phyloP scores from a whole-genome alignment of 2,329 filamentous ascomycete genomes.

The Fusarium musae region DNA sequence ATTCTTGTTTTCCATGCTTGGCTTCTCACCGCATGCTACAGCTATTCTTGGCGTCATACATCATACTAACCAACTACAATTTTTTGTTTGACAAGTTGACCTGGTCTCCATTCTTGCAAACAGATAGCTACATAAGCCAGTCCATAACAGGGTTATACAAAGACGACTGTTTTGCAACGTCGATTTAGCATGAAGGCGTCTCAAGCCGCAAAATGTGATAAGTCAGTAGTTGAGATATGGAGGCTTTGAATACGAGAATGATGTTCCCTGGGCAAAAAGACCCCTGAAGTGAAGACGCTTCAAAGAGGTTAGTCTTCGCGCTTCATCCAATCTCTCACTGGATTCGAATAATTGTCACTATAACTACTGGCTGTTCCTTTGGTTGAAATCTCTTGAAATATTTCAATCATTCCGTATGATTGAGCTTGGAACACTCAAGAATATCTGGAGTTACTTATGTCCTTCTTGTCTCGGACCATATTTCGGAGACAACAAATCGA shows the following conservation, averaged over 20 bases:
- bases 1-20: neutral
- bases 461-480: neutral
- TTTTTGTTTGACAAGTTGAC: neutral
- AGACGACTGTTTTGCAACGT: no score
- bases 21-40: neutral
- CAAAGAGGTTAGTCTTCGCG: fast-evolving
- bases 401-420: no score
- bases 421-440: neutral
- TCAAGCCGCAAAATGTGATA: no score
- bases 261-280: fast-evolving
- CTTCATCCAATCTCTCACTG: fast-evolving
- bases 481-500: neutral
- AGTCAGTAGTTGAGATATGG: no score
- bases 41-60: neutral
- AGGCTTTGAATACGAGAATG: no score
- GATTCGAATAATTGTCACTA: neutral
- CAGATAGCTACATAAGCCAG: no score
- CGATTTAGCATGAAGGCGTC: no score
- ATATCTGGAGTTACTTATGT: fast-evolving
- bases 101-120: fast-evolving
- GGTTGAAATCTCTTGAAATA: neutral
- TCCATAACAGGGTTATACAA: neutral
- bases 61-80: fast-evolving
- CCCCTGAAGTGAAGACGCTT: fast-evolving
- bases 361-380: fast-evolving